Percentiles rank a stretch among this genome's conserved stretches.
Conservation (phyloP, 306 rosid genomes). For the Hippophae gyantsensis region DNA sequence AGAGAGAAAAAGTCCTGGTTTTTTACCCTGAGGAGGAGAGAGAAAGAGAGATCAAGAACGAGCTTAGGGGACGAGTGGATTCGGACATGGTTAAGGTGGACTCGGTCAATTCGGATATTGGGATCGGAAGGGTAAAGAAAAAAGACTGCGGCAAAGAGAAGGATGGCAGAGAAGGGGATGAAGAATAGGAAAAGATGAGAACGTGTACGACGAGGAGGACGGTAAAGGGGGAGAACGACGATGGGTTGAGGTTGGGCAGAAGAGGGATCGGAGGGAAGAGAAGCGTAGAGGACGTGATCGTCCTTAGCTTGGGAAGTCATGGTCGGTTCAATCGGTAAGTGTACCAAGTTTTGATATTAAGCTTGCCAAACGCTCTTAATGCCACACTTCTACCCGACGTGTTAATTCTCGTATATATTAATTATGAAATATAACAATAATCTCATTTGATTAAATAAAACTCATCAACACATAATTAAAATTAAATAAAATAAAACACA, state of each 20-base stretch:
- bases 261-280: constrained; percentile 32
- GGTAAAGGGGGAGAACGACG: constrained; percentile 52
- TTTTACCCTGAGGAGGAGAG: constrained; percentile 40
- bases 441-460: too few species aligned
- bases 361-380: background rate
- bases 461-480: too few species aligned
- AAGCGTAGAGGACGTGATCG: constrained; percentile 35
- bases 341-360: background rate
- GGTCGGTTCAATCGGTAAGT: background rate
- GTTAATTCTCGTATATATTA: too few species aligned
- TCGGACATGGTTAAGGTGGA: constrained; percentile 44
- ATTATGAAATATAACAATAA: too few species aligned
- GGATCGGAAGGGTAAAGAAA: constrained; percentile 73
- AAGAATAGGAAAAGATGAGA: constrained; percentile 16
- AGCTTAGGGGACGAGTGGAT: constrained; percentile 36
- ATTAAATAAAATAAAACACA: too few species aligned
- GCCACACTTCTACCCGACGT: background rate
- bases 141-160: constrained; percentile 34
- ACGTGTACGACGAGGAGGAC: constrained; percentile 2
- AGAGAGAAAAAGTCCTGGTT: constrained; percentile 68
- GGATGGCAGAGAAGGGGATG: constrained; percentile 17
- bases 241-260: constrained; percentile 31
- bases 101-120: constrained; percentile 32
- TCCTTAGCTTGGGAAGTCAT: constrained; percentile 34
- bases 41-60: constrained; percentile 59